Evolutionary conservation across 2,329 filamentous ascomycete genomes (phyloP), one percentile per base, ranked within the genome.

Genomic region (Claviceps sp.): DNA sequence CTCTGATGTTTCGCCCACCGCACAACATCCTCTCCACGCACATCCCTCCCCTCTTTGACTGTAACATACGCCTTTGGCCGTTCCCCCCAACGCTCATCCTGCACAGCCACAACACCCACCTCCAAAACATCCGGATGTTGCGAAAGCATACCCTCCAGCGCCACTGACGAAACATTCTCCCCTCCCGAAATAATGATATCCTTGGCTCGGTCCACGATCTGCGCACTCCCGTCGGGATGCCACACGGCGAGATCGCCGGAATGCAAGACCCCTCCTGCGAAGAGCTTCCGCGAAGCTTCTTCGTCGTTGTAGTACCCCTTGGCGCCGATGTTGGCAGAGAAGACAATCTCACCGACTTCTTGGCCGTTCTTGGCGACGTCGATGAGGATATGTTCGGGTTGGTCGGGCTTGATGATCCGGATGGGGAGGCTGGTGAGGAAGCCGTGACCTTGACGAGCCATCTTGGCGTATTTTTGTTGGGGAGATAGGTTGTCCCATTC

Each of bases 171-270:
- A 56, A 98, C 97, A 66, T 98, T 98, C 68, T 98, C 93, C 53
- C 93, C 93, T 47, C 91, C 90, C 50, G 87, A 94, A 56, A 98
- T 98, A 62, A 98, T 98, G 50, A 98, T 96, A 64, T 98, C 93
- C 72, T 98, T 98, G 14, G 88, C 87, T 20, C 93, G 79, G 68
- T 98, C 93, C 54, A 94, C 73, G 57, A 98, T 95, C 72, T 97
- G 88, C 45, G 89, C 84, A 53, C 87, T 85, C 1, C 91, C 90
- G 64, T 97, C 93, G 0, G 85, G 77, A 70, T 96, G 88, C 86
- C 87, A 90, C 0, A 97, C 90, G 1, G 93, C 93, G 48, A 98
- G 69, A 66, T 98, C 93, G 0, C 93, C 93, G 16, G 86, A 91
- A 69, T 95, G 93, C 60, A 89, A 71, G 20, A 84, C 88, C 3